phyloP scores from a whole-genome alignment of 2,329 filamentous ascomycete genomes.

The Fusarium veterinarium region DNA sequence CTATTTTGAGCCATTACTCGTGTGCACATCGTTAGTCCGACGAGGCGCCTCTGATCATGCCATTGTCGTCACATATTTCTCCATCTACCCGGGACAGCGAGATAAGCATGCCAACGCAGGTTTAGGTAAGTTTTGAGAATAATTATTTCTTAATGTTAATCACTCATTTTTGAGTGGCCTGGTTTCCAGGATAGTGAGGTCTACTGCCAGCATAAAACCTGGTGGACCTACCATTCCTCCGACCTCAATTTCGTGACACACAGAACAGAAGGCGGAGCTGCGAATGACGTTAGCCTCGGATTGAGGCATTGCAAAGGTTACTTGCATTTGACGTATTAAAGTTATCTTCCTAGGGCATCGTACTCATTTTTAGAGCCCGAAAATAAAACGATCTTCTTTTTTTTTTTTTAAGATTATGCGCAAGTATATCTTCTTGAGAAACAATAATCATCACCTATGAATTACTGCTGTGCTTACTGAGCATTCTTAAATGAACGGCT shows the following conservation, averaged over 20 bases:
- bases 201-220: neutral
- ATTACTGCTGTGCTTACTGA: fast-evolving
- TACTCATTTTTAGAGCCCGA: fast-evolving
- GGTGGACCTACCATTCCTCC: fast-evolving
- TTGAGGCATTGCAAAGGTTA: neutral
- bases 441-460: neutral
- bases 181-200: fast-evolving
- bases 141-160: fast-evolving
- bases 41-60: neutral
- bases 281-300: too few species aligned
- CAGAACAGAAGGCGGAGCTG: too few species aligned
- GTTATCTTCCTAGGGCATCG: fast-evolving
- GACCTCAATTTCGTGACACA: too few species aligned
- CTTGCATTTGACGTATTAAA: fast-evolving
- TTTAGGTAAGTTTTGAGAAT: fast-evolving
- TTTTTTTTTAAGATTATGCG: too few species aligned
- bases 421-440: neutral
- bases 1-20: neutral
- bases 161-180: fast-evolving
- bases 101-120: neutral
- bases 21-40: neutral
- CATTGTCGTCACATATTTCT: neutral
- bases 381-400: neutral
- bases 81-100: neutral
- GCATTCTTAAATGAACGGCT: neutral